phyloP scores from a whole-genome alignment of 768 basidiomycete species.

The Scleroderma bovista region DNA sequence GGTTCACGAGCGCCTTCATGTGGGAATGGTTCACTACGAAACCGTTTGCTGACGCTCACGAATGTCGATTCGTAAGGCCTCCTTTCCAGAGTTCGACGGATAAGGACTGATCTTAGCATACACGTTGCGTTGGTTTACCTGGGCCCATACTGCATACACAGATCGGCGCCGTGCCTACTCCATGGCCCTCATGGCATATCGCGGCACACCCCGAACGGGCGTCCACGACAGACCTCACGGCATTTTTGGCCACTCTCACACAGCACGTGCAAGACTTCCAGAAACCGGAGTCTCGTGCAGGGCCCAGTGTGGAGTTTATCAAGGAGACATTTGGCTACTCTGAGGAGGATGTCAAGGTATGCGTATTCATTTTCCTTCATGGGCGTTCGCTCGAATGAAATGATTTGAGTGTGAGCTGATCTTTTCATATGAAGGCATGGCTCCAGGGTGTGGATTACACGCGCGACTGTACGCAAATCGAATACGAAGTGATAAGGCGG shows the following conservation, averaged over 20 bases:
- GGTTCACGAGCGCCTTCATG: conserved; percentile 86
- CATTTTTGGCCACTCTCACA: conserved; percentile 63
- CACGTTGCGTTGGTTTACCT: not conserved
- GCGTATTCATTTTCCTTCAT: not conserved
- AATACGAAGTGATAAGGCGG: conserved; percentile 56
- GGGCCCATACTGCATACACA: conserved; percentile 19
- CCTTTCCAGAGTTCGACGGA: not conserved
- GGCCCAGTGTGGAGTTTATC: conserved; percentile 69
- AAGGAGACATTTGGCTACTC: conserved; percentile 74
- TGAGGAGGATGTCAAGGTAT: conserved; percentile 73
- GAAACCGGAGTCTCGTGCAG: conserved; percentile 48
- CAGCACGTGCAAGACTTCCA: conserved; percentile 64
- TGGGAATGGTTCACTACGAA: conserved; percentile 94
- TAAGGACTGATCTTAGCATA: not conserved
- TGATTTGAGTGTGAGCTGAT: not conserved
- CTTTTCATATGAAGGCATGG: conserved; percentile 57
- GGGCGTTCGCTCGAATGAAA: no score
- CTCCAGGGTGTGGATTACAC: conserved; percentile 76
- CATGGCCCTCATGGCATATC: conserved; percentile 97
- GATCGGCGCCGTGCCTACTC: conserved; percentile 85
- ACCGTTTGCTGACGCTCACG: conserved; percentile 72
- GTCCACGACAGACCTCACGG: conserved; percentile 38
- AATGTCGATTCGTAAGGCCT: conserved; percentile 73
- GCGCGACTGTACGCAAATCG: conserved; percentile 55
- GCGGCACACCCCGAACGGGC: conserved; percentile 76